phyloP scores from a whole-genome alignment of 2,329 filamentous ascomycete species.

The Beauveria scarabaeidicola region DNA sequence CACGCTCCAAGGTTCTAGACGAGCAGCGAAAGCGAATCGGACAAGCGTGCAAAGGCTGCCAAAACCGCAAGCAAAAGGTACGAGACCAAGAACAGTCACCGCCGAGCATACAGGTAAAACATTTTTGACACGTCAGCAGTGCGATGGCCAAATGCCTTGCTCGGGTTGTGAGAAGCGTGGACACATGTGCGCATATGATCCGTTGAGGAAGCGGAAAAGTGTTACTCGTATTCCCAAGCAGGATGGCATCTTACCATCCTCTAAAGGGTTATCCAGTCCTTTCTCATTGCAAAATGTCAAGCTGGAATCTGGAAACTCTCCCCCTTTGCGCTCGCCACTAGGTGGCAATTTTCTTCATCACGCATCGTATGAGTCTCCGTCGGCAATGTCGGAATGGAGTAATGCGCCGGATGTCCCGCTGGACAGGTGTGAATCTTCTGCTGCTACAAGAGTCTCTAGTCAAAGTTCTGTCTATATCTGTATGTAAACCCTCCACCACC shows the following conservation, averaged over 20 bases:
- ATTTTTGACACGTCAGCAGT: constrained; percentile 30
- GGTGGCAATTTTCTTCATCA: neutral
- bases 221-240: neutral
- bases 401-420: neutral
- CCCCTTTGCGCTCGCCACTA: neutral
- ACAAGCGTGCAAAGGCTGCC: constrained; percentile 57
- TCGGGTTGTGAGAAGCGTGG: constrained; percentile 48
- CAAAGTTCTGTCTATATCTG: neutral
- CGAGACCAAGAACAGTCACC: constrained; percentile 17
- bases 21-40: constrained; percentile 56
- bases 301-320: neutral
- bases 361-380: neutral
- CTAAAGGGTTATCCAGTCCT: neutral
- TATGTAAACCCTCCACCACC: neutral
- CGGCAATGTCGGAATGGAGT: neutral
- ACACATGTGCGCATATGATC: constrained; percentile 34
- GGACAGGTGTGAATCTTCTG: neutral
- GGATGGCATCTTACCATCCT: neutral
- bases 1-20: constrained; percentile 45
- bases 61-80: constrained; percentile 60
- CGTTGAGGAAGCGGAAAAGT: constrained; percentile 15
- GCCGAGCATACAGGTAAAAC: neutral
- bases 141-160: constrained; percentile 50
- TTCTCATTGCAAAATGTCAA: neutral
- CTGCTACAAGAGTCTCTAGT: neutral